phyloP scores from a whole-genome alignment of 83 land plant species.

The Larix sibirica region DNA sequence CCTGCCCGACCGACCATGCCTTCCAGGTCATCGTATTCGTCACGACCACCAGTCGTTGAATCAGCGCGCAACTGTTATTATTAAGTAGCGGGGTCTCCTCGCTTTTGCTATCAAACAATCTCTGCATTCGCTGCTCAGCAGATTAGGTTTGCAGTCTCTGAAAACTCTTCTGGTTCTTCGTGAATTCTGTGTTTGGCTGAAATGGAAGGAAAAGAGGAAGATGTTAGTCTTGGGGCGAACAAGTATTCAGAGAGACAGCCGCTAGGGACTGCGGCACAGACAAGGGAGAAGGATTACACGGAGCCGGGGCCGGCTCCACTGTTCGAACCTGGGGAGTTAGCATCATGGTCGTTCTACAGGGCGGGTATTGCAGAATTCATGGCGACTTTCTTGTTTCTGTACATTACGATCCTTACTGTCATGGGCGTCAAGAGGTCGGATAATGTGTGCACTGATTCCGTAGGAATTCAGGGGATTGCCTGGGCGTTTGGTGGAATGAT shows the following conservation, averaged over 20 bases:
- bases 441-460: conserved; percentile 20
- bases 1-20: no score
- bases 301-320: conserved; percentile 34
- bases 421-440: conserved; percentile 31
- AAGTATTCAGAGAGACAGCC: conserved; percentile 49
- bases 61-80: no score
- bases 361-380: conserved; percentile 24
- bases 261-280: conserved; percentile 43
- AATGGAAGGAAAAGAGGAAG: conserved; percentile 35
- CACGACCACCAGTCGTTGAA: no score
- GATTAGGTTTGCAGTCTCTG: no score
- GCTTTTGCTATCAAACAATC: no score
- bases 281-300: conserved; percentile 12
- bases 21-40: no score
- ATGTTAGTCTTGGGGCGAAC: conserved; percentile 48
- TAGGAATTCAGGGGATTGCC: conserved; percentile 52
- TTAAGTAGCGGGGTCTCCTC: no score
- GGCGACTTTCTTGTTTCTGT: conserved; percentile 33
- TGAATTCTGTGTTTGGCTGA: background rate
- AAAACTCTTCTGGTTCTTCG: no score
- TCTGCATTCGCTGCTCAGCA: no score
- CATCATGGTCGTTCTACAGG: conserved; percentile 48
- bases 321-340: conserved; percentile 40
- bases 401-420: conserved; percentile 45
- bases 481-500: conserved; percentile 65